Percentiles rank a stretch among this genome's conserved stretches.
phyloP scores from a whole-genome alignment of 805 yeast genomes.

The Kuraishia borneana region DNA sequence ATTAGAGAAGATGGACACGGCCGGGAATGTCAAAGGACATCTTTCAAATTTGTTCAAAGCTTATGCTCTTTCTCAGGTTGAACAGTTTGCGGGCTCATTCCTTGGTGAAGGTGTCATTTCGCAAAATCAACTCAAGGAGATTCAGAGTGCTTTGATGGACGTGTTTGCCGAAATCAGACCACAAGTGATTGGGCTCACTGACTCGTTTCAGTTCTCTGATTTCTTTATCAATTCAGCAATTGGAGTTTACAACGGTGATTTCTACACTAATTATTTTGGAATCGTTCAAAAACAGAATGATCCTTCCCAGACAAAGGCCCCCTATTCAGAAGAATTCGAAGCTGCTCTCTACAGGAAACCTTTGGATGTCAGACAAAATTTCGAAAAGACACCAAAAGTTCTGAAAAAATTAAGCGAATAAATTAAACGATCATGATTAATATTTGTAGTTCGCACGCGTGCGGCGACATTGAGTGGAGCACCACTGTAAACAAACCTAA shows the following conservation, averaged over 20 bases:
- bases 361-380: constrained; percentile 21
- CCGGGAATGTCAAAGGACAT: constrained; percentile 31
- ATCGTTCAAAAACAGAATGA: constrained; percentile 39
- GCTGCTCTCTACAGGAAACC: constrained; percentile 25
- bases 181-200: constrained; percentile 69
- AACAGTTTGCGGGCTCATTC: constrained; percentile 62
- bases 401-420: constrained; percentile 8
- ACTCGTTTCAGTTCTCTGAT: constrained; percentile 75
- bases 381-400: constrained; percentile 11
- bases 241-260: constrained; percentile 74
- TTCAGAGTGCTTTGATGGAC: constrained; percentile 30
- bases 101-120: constrained; percentile 50
- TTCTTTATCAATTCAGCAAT: constrained; percentile 72
- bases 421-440: too few species aligned
- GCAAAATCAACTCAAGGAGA: constrained; percentile 30
- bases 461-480: too few species aligned
- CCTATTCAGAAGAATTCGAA: constrained; percentile 34
- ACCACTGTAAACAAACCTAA: too few species aligned
- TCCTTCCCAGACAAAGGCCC: constrained; percentile 44
- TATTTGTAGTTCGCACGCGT: too few species aligned
- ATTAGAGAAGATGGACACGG: constrained; percentile 16
- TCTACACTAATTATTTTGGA: constrained; percentile 65
- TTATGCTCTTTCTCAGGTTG: constrained; percentile 57
- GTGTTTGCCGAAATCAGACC: constrained; percentile 45
- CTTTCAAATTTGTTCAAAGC: constrained; percentile 46